phyloP scores from a whole-genome alignment of 1,139 yeast genomes.

The Yamadazyma epiphylla region DNA sequence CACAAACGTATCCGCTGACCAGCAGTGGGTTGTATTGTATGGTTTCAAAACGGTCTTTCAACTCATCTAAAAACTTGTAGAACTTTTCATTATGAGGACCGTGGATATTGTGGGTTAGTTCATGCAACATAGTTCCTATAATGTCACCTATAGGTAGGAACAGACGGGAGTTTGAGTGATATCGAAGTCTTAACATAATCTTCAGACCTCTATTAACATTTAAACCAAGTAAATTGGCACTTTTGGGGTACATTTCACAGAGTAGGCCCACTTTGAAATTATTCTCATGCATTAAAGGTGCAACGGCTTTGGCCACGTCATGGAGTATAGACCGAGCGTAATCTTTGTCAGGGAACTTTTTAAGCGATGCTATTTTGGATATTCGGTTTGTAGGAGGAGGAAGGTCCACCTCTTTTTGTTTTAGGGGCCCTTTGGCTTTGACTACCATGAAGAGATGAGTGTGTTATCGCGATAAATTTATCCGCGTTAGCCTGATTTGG shows the following conservation, averaged over 20 bases:
- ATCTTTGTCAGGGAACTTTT: constrained; percentile 49
- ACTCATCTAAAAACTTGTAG: constrained; percentile 59
- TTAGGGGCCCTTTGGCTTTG: constrained; percentile 5
- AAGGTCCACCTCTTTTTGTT: constrained; percentile 7
- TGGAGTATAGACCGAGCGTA: constrained; percentile 57
- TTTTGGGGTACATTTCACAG: constrained; percentile 84
- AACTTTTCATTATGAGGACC: constrained; percentile 82
- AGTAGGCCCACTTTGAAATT: constrained; percentile 64
- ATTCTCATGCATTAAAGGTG: constrained; percentile 72
- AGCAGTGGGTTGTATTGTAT: constrained; percentile 32
- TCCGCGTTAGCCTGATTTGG: too few species aligned
- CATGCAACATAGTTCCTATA: constrained; percentile 85
- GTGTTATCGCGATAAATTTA: too few species aligned
- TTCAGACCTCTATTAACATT: constrained; percentile 84
- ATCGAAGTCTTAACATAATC: constrained; percentile 68
- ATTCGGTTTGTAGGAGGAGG: constrained; percentile 49
- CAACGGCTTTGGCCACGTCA: constrained; percentile 57
- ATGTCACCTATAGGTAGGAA: constrained; percentile 68
- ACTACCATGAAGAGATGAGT: constrained; percentile 12
- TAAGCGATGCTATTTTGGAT: constrained; percentile 52
- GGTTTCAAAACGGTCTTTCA: constrained; percentile 55
- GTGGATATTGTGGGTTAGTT: constrained; percentile 70
- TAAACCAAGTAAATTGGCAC: constrained; percentile 64
- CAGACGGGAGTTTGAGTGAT: constrained; percentile 47
- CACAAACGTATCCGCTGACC: constrained; percentile 34